These are phyloP conservation scores for Fusarium poae DNA, from an alignment of 2,329 filamentous ascomycete genomes.

Conservation along the genomic window DNA sequence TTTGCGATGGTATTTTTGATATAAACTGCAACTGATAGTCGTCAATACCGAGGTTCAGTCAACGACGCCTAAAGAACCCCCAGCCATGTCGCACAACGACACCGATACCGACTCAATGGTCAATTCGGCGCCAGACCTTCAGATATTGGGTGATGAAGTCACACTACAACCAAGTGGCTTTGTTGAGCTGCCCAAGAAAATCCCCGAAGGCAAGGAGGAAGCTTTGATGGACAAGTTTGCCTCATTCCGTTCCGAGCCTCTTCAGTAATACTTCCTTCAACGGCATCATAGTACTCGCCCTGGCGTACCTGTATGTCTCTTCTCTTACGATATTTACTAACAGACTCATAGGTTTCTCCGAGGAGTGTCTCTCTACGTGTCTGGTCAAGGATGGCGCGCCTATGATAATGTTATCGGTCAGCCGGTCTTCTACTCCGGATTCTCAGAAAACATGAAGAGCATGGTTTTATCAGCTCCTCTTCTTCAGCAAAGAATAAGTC, in stretches of 20 bases:
- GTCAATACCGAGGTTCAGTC: slow-evolving; percentile 30
- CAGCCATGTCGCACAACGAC: slow-evolving; percentile 51
- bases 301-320: not conserved
- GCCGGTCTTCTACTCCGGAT: slow-evolving; percentile 92
- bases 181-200: slow-evolving; percentile 62
- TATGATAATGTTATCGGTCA: slow-evolving; percentile 93
- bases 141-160: slow-evolving; percentile 80
- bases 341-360: slow-evolving; percentile 77
- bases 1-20: slow-evolving; percentile 41
- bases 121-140: slow-evolving; percentile 76
- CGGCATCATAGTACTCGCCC: not conserved
- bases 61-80: slow-evolving; percentile 6
- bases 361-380: slow-evolving; percentile 93
- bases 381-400: slow-evolving; percentile 92
- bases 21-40: slow-evolving; percentile 35
- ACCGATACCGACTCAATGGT: slow-evolving; percentile 49
- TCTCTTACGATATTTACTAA: slow-evolving; percentile 15
- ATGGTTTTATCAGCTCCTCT: slow-evolving; percentile 81
- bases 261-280: slow-evolving; percentile 62
- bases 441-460: slow-evolving; percentile 88
- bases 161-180: slow-evolving; percentile 81
- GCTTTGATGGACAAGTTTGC: slow-evolving; percentile 85
- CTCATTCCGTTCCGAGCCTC: slow-evolving; percentile 80
- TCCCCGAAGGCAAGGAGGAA: slow-evolving; percentile 70
- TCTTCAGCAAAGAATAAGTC: slow-evolving; percentile 78